Percentiles rank a stretch among this genome's conserved stretches.
These are phyloP conservation scores for Podospora conica DNA, from an alignment of 495 filamentous ascomycete species.

Conservation along the genomic window DNA sequence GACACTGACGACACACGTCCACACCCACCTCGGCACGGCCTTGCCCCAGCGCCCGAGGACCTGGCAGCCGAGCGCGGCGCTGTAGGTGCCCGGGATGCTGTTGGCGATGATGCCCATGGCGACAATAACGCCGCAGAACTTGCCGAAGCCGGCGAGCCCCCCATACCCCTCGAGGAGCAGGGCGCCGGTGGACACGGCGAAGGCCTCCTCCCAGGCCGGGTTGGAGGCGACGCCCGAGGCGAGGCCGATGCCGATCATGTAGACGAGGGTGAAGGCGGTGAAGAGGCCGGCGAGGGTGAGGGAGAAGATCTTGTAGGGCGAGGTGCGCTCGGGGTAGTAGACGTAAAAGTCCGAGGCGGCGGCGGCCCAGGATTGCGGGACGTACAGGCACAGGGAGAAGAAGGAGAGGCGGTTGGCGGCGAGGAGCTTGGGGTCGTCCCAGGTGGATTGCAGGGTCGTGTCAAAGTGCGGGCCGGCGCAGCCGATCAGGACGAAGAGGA, in stretches of 20 bases:
- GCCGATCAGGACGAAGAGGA: slow-evolving; percentile 61
- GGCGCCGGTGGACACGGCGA: slow-evolving; percentile 54
- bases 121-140: slow-evolving; percentile 66
- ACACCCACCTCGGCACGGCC: slow-evolving; percentile 54
- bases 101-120: slow-evolving; percentile 69
- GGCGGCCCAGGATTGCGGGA: slow-evolving; percentile 42
- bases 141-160: slow-evolving; percentile 60
- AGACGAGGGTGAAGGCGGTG: slow-evolving; percentile 36
- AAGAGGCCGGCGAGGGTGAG: slow-evolving; percentile 26
- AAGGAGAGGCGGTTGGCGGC: slow-evolving; percentile 25
- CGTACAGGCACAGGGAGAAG: slow-evolving; percentile 24
- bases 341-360: slow-evolving; percentile 56
- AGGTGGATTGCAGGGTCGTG: slow-evolving; percentile 32
- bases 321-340: slow-evolving; percentile 54
- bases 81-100: slow-evolving; percentile 63
- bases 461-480: slow-evolving; percentile 62
- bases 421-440: slow-evolving; percentile 11
- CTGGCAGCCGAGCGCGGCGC: slow-evolving; percentile 62
- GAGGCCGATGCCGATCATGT: slow-evolving; percentile 67
- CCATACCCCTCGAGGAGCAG: slow-evolving; percentile 62
- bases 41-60: slow-evolving; percentile 53
- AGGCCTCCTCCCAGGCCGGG: slow-evolving; percentile 47
- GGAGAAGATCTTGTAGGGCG: slow-evolving; percentile 44
- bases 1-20: slow-evolving; percentile 54
- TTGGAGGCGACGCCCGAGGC: slow-evolving; percentile 52